Evolutionary conservation across 768 basidiomycete genomes (phyloP), one percentile per base, ranked within the genome.

Genomic region (Tubosaeta sp.): DNA sequence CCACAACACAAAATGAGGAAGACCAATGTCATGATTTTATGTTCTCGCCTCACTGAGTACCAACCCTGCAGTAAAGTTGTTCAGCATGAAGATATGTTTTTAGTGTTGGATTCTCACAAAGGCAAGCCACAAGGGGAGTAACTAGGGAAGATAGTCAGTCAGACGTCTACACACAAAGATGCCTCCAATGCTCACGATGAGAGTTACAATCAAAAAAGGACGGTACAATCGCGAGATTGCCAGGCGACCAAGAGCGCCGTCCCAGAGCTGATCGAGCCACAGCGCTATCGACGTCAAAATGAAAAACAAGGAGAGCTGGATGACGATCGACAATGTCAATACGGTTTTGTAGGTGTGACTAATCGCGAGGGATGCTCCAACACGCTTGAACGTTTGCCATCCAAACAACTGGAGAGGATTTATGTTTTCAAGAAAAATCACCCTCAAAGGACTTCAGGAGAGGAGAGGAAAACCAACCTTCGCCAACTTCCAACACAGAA

Each of bases 301-400:
- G 71, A 90, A 91, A 75, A 90, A 91, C 40, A 87, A 54, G 21
- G 82, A 80, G n/a, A 91, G 70, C 60, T 90, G 89, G 44, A 90
- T 81, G 35, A 78, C 74, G 58, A 87, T 86, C 6, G 86, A 87
- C 49, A 90, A 69, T 14, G 76, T 71, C 35, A 90, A 75, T 49
- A 89, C 83, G 42, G 83, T 70, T 65, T 82, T 86, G 74, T 91
- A 91, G 53, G 87, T 67, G 31, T 82, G 78, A 66, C 86, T 87
- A 69, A 91, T 88, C 11, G 74, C 75, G 57, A 80, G 69, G 6
- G 83, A 87, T 11, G 89, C 87, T 32, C 89, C 88, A 46, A 90
- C 81, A 50, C 87, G 85, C 67, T 89, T 89, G 77, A 90, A 92
- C 0, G 88, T 92, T 67, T 88, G 86, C 88, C 88, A 92, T 39